Evolutionary conservation across 2,329 filamentous ascomycete genomes (phyloP), one percentile per base, ranked within the genome.

Genomic region (Periconia macrospinosa): DNA sequence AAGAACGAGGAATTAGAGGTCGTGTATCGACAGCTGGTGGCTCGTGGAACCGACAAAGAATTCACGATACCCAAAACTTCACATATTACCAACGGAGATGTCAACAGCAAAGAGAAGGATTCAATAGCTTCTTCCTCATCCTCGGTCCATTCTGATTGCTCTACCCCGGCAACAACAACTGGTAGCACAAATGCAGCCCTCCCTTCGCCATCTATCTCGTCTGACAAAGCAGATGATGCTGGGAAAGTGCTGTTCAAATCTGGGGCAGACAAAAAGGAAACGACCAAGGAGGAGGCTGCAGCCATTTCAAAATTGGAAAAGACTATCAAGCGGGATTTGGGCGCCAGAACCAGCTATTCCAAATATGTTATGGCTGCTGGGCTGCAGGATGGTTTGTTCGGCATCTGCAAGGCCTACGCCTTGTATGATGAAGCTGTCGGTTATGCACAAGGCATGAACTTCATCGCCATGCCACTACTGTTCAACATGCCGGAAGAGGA

Each of bases 401-500:
- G 92, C 37, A 86, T 99, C 35, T 99, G 94, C 79, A 99, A 97
- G 75, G 92, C 94, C 1, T 99, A 99, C 75, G 94, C 94, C 14
- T 80, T 99, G 30, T 97, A 92, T 64, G 94, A 99, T 67, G 92
- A 96, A 67, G 89, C 83, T 8, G 94, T 99, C 35, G 93, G 94
- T 30, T 99, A 99, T 73, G 93, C 95, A 0, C 94, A 99, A 74
- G 94, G 94, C 69, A 97, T 99, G 90, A 99, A 97, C 71, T 99
- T 99, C 68, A 85, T 99, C 55, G 90, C 92, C 46, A 97, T 97
- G 92, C 94, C 95, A 20, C 75, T 99, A 17, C 80, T 99, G 1
- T 97, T 99, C 78, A 97, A 97, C 72, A 96, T 97, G 92, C 90
- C 92, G 2, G 93, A 97, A 75, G 92, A 96, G 69, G 94, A 99